A percentile compares a stretch with the other conserved stretches of the same genome.
Conservation (phyloP, 2,329 filamentous ascomycete species). For the Fusarium haematococcum region DNA sequence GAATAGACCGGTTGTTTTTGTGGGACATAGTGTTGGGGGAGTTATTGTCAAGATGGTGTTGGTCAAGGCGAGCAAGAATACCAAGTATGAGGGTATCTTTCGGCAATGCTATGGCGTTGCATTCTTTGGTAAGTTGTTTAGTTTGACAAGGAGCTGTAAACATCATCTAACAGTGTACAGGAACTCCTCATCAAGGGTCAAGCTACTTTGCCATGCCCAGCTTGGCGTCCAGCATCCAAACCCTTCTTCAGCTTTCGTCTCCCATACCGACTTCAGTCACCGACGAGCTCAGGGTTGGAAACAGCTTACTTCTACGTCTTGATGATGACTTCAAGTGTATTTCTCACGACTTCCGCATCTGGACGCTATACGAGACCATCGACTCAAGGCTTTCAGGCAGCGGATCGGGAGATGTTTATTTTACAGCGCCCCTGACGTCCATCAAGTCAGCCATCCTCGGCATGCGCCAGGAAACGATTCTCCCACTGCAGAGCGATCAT, state of each 20-base stretch:
- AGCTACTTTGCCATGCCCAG: slow-evolving; percentile 71
- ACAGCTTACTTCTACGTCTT: slow-evolving; percentile 59
- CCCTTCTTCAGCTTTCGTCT: slow-evolving; percentile 62
- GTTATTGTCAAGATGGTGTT: slow-evolving; percentile 69
- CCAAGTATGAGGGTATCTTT: slow-evolving; percentile 57
- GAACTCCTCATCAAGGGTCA: slow-evolving; percentile 71
- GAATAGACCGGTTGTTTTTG: slow-evolving; percentile 67
- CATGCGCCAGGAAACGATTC: slow-evolving; percentile 63
- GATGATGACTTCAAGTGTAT: slow-evolving; percentile 68
- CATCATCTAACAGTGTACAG: slow-evolving; percentile 44
- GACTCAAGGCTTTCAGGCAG: slow-evolving; percentile 67
- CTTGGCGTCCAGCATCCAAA: slow-evolving; percentile 66
- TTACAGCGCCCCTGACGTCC: slow-evolving; percentile 69
- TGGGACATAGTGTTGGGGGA: slow-evolving; percentile 72
- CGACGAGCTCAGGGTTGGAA: slow-evolving; percentile 62
- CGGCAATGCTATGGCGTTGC: slow-evolving; percentile 70
- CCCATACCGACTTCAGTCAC: slow-evolving; percentile 64
- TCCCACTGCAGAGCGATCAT: slow-evolving; percentile 66
- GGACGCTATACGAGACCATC: slow-evolving; percentile 73
- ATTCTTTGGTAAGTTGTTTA: slow-evolving; percentile 63
- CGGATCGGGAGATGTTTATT: slow-evolving; percentile 61
- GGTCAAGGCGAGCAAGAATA: slow-evolving; percentile 57
- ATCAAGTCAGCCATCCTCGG: slow-evolving; percentile 66
- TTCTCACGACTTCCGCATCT: slow-evolving; percentile 68
- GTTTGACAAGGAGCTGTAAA: rapidly evolving